Base-by-base conservation (phyloP, 768 basidiomycete species). In the Psilocybe sp. region DNA sequence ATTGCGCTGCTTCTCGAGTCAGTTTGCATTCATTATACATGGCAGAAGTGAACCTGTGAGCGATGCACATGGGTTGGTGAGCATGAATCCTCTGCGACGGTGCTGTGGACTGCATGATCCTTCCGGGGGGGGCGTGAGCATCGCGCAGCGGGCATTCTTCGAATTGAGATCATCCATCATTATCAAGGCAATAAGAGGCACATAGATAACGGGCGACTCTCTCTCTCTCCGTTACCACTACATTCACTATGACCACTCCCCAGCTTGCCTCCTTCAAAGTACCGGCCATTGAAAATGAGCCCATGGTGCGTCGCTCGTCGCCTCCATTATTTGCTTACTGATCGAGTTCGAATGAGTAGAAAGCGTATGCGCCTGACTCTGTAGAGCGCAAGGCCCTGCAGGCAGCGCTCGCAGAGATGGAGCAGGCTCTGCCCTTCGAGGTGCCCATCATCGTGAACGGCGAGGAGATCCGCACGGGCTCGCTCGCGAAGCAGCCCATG, bases 371-470 rank as follows among this genome's bases (percentile, higher is more conserved):
- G 1, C 79, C 82, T 15, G 91, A 87, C 46, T 89, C 92, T 0
- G 63, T 77, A 6, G 96, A 98, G 66, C 83, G 96, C 42, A 69
- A 69, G 20, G 85, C 72, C 2, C 74, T 98, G 47, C 72, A 86
- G 60, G 85, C 78, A 19, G 87, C 91, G 14, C 63, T 98, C 57
- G 63, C 70, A 7, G 76, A 92, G 75, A 89, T 98, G 88, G 78
- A 91, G 66, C 77, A 84, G 53, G 74, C 86, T 58, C 74, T 89
- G 7, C 94, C 95, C 2, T 93, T 93, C 66, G 88, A 97, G 61
- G 89, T 99, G 1, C 97, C 96, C 7, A 92, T 90, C 62, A 77
- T 98, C 55, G 80, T 98, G 55, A 90, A 98, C 58, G 97, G 97
- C 47, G 84, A 89, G 69, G 78, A 80, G 92, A 74, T 96, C 67